These are phyloP conservation scores for Diophrys sp. DNA, from an alignment of 73 alveolate species.

Conservation along the genomic window DNA sequence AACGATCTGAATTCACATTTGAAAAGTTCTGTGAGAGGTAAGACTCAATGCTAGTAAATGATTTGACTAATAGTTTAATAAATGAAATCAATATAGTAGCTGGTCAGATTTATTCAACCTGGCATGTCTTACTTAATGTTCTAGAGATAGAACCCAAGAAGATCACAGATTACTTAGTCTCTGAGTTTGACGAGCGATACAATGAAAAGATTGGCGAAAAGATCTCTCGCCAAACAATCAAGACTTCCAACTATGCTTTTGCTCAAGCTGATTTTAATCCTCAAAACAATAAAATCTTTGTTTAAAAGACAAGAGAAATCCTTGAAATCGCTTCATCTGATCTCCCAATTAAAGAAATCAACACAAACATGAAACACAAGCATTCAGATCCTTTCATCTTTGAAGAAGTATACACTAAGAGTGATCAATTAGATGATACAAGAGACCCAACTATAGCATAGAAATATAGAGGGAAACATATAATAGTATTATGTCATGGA, in stretches of 20 bases:
- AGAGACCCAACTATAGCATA: neutral
- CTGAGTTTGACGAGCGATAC: slow-evolving; percentile 25
- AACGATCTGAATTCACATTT: neutral
- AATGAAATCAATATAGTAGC: slow-evolving; percentile 2
- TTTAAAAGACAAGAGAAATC: neutral
- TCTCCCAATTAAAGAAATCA: neutral
- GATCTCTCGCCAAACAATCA: slow-evolving; percentile 47
- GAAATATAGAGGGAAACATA: slow-evolving; percentile 76
- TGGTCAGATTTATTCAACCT: neutral
- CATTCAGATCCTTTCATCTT: slow-evolving; percentile 26
- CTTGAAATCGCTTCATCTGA: neutral
- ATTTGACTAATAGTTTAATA: neutral
- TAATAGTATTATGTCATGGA: slow-evolving; percentile 98
- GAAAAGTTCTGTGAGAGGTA: neutral
- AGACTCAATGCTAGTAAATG: neutral
- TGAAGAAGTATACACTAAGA: slow-evolving; percentile 16
- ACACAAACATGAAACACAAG: slow-evolving; percentile 3
- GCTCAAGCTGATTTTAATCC: neutral
- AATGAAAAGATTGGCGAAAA: slow-evolving; percentile 70
- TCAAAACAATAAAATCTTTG: neutral
- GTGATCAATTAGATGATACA: neutral
- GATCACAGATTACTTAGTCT: neutral
- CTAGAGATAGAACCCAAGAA: neutral
- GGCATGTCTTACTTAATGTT: neutral
- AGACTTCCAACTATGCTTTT: slow-evolving; percentile 48